Percentiles rank a stretch among this genome's conserved stretches.
phyloP scores from a whole-genome alignment of 2,329 filamentous ascomycete species.

The Cryphonectria radicalis region DNA sequence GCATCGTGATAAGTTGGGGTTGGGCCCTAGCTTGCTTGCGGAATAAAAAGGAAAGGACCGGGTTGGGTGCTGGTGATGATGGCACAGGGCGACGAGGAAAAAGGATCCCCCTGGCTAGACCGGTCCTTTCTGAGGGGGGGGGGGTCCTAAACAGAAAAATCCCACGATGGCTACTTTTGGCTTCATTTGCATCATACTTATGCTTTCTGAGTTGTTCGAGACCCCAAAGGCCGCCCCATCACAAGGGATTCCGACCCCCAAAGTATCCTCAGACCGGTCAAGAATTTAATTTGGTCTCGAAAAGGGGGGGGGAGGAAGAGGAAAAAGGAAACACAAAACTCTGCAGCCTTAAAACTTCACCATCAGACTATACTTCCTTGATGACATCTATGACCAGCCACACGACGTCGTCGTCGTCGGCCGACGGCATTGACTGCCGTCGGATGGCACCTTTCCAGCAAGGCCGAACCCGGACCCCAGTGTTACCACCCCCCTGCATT shows the following conservation, averaged over 20 bases:
- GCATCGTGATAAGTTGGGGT: background rate
- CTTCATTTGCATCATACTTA: constrained; percentile 27
- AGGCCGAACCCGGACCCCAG: background rate
- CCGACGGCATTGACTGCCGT: constrained; percentile 10
- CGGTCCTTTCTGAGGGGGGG: constrained; percentile 13
- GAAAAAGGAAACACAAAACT: no score
- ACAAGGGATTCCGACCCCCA: background rate
- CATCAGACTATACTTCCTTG: background rate
- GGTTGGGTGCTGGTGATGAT: constrained; percentile 11
- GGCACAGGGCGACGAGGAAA: constrained; percentile 10
- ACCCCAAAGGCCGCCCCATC: constrained; percentile 1
- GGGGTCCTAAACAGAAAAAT: background rate
- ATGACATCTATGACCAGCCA: background rate
- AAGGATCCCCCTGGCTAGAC: constrained; percentile 15
- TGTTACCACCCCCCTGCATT: background rate
- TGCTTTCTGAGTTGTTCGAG: constrained; percentile 7
- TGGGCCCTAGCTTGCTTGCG: constrained; percentile 12
- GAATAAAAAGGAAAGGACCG: constrained; percentile 8
- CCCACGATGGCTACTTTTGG: constrained; percentile 26
- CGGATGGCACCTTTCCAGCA: constrained; percentile 5
- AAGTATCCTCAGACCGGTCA: background rate
- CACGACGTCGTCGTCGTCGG: constrained; percentile 2
- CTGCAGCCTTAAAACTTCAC: no score
- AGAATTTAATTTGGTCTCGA: background rate
- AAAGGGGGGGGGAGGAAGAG: no score